Evolutionary conservation across 169 alveolate species (phyloP).

Genomic region (Amoebophrya sp.): DNA sequence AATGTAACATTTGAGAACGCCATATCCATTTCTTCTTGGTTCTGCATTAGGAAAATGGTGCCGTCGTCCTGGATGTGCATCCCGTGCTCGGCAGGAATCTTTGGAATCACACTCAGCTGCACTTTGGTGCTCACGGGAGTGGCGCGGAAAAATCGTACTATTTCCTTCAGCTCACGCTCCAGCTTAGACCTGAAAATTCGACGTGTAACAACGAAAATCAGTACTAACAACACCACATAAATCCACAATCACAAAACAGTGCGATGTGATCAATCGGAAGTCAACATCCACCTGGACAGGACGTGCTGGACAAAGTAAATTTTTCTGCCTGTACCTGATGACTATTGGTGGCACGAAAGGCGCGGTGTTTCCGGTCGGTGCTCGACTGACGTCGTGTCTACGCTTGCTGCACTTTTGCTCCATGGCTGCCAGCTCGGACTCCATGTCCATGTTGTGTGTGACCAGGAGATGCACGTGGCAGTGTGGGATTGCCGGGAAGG

Average conservation of each 20-base stretch:
- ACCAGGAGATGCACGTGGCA: slow-evolving; percentile 27
- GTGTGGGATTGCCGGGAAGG: slow-evolving; percentile 14
- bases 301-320: too few species aligned
- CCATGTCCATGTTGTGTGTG: not conserved
- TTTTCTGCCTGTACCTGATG: too few species aligned
- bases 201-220: not conserved
- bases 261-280: too few species aligned
- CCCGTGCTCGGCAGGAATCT: not conserved
- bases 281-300: too few species aligned
- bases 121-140: not conserved
- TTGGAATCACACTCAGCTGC: not conserved
- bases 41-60: slow-evolving; percentile 7
- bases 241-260: too few species aligned
- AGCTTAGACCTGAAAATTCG: not conserved
- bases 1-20: too few species aligned
- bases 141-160: not conserved
- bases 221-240: too few species aligned
- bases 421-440: not conserved
- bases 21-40: not conserved
- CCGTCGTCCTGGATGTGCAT: slow-evolving; percentile 27
- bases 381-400: not conserved
- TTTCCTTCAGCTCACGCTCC: slow-evolving; percentile 9
- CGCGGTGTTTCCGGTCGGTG: not conserved
- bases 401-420: not conserved
- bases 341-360: not conserved